Evolutionary conservation across 208 protist species (phyloP).

Genomic region (Acanthamoeba lenticulata): DNA sequence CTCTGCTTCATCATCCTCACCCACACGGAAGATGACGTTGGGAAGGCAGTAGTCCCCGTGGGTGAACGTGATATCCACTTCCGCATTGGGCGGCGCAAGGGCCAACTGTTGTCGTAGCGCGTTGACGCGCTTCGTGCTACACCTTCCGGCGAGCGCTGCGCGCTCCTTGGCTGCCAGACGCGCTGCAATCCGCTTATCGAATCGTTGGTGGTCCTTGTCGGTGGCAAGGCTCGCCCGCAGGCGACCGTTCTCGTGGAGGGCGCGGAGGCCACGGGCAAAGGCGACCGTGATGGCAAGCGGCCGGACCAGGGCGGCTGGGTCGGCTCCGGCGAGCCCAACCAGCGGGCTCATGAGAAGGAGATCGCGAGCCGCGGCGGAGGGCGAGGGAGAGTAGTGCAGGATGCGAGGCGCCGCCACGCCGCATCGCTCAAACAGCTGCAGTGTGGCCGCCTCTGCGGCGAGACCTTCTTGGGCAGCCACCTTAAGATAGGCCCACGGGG

Average conservation of each 20-base stretch:
- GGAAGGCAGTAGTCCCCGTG: background rate
- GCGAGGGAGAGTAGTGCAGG: background rate
- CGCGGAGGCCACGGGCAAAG: background rate
- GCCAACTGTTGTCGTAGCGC: background rate
- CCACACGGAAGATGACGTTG: background rate
- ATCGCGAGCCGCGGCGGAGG: background rate
- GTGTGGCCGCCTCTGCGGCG: background rate
- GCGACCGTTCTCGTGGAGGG: background rate
- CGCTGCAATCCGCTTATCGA: background rate
- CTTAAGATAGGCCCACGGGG: background rate
- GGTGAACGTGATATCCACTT: background rate
- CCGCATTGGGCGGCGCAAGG: background rate
- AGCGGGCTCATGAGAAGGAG: background rate
- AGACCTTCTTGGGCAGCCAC: background rate
- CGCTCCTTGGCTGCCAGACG: background rate
- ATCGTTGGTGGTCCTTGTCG: background rate
- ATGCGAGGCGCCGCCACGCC: background rate
- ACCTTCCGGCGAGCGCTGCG: background rate
- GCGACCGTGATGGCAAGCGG: background rate
- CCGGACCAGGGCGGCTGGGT: background rate
- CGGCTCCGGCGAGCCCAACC: background rate
- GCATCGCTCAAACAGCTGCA: background rate
- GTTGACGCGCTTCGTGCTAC: background rate
- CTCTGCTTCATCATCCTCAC: background rate
- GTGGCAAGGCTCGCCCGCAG: background rate